These are phyloP conservation scores for Bonia amplexicaulis DNA, from an alignment of 176 grass and related monocot genomes.

Conservation along the genomic window DNA sequence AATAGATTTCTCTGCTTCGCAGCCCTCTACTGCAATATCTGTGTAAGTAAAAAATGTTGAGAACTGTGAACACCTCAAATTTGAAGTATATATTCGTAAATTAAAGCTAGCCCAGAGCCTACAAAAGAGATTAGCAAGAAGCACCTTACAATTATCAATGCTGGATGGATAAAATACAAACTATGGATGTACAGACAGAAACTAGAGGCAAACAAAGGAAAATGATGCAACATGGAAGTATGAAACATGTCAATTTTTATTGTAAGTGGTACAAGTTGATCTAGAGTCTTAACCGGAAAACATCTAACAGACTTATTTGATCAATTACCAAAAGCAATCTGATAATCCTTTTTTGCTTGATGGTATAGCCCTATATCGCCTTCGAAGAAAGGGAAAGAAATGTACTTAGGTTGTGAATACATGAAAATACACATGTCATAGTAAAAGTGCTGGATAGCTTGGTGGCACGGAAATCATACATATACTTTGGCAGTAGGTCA, in stretches of 20 bases:
- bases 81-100: neutral
- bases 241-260: neutral
- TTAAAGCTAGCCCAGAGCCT: neutral
- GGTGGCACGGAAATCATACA: neutral
- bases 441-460: neutral
- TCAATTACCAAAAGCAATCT: neutral
- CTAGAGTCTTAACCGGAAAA: neutral
- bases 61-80: neutral
- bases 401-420: neutral
- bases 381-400: neutral
- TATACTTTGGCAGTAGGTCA: neutral
- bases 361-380: neutral
- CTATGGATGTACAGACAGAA: neutral
- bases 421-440: neutral
- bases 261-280: neutral
- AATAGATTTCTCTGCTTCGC: conserved; percentile 69
- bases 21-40: conserved; percentile 67
- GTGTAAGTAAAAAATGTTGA: conserved; percentile 15
- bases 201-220: neutral
- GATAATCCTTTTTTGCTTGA: neutral
- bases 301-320: neutral
- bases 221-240: neutral
- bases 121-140: neutral
- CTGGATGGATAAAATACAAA: neutral
- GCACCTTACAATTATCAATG: neutral